A percentile compares a stretch with the other conserved stretches of the same genome.
Conservation (phyloP, 23 red algal genomes). For the Gracilariopsis chorda region DNA sequence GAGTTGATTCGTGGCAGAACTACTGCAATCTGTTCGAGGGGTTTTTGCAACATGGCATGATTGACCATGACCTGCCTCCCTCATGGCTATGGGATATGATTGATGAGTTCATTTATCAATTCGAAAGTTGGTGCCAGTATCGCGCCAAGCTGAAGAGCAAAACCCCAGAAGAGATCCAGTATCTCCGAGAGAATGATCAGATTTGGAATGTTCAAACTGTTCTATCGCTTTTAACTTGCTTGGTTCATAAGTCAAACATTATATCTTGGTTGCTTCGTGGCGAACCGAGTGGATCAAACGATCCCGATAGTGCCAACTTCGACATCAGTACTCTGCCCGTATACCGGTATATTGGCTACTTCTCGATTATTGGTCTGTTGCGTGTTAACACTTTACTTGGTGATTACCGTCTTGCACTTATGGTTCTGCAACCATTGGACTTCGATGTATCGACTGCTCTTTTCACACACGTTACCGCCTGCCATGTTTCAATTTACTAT, state of each 20-base stretch:
- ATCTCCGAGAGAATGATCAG: slow-evolving; percentile 68
- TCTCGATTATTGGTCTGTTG: slow-evolving; percentile 92
- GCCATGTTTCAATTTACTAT: slow-evolving; percentile 96
- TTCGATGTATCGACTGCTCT: slow-evolving; percentile 78
- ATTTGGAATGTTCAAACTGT: slow-evolving; percentile 86
- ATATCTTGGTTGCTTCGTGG: slow-evolving; percentile 80
- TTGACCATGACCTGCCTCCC: slow-evolving; percentile 81
- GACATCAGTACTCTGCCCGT: slow-evolving; percentile 72
- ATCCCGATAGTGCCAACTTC: slow-evolving; percentile 79
- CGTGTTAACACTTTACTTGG: slow-evolving; percentile 87
- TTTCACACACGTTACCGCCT: slow-evolving; percentile 97
- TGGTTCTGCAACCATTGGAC: slow-evolving; percentile 89
- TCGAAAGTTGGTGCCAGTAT: slow-evolving; percentile 93
- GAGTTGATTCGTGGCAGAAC: slow-evolving; percentile 88
- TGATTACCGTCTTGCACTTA: slow-evolving; percentile 92
- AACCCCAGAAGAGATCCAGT: slow-evolving; percentile 78
- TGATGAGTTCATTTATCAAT: slow-evolving; percentile 99
- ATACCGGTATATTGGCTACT: slow-evolving; percentile 98
- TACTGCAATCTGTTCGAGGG: slow-evolving; percentile 85
- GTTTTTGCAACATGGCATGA: slow-evolving; percentile 67
- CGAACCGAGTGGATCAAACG: slow-evolving; percentile 65
- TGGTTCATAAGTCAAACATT: slow-evolving; percentile 96
- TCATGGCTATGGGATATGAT: slow-evolving; percentile 99
- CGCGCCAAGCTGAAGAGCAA: slow-evolving; percentile 70
- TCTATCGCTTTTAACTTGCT: slow-evolving; percentile 71